Percentiles rank a stretch among this genome's conserved stretches.
These are phyloP conservation scores for Caryopteris hybrid DNA, from an alignment of 305 asterid genomes.

Conservation along the genomic window DNA sequence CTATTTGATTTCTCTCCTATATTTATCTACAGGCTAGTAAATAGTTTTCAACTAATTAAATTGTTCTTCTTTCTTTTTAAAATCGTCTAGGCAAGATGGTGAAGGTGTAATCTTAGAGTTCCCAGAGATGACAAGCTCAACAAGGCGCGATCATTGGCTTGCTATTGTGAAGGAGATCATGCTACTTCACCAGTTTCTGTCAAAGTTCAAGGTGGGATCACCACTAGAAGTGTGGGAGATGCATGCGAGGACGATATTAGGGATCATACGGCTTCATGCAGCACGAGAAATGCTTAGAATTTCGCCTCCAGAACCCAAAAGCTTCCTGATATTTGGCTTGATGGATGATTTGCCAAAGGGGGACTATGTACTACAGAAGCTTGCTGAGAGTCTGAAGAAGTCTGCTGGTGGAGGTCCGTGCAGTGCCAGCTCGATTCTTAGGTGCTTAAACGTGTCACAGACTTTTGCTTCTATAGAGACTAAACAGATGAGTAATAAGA, in stretches of 20 bases:
- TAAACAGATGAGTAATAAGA: constrained; percentile 10
- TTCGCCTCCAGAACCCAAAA: constrained; percentile 70
- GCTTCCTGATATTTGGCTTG: constrained; percentile 65
- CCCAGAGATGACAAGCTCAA: constrained; percentile 96
- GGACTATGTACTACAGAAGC: constrained; percentile 66
- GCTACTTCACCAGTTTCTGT: constrained; percentile 60
- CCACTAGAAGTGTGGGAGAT: constrained; percentile 67
- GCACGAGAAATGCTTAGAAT: constrained; percentile 92
- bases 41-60: background rate
- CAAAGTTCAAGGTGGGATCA: constrained; percentile 45
- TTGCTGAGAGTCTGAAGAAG: constrained; percentile 52
- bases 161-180: constrained; percentile 73
- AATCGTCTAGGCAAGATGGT: constrained; percentile 52
- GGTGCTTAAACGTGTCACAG: constrained; percentile 60
- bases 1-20: background rate
- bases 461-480: constrained; percentile 26
- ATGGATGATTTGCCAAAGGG: constrained; percentile 83
- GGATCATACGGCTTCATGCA: constrained; percentile 85
- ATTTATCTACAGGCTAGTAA: background rate
- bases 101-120: constrained; percentile 64
- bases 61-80: background rate
- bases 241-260: constrained; percentile 80
- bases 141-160: constrained; percentile 94
- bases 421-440: constrained; percentile 77
- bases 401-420: constrained; percentile 51